Conservation (phyloP, 345 rosid species). For the Eucalyptus polybractea region DNA sequence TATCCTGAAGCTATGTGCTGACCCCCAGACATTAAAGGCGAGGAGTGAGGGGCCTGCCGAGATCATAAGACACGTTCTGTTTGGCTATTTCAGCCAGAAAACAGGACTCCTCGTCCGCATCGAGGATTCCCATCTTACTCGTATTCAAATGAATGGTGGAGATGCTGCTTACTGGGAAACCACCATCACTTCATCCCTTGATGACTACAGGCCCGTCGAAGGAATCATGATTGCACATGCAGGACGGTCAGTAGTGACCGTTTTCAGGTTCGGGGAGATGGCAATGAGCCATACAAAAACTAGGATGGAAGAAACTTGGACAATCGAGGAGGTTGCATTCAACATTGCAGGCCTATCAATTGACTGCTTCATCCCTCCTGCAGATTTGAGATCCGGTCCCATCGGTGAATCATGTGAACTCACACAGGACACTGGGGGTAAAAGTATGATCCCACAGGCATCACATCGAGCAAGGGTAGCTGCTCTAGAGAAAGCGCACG, state of each 20-base stretch:
- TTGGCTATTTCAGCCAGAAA: slow-evolving; percentile 25
- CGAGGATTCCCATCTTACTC: slow-evolving; percentile 44
- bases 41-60: slow-evolving; percentile 18
- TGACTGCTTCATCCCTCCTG: slow-evolving; percentile 11
- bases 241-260: slow-evolving; percentile 31
- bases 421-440: neutral
- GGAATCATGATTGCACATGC: slow-evolving; percentile 46
- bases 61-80: slow-evolving; percentile 14
- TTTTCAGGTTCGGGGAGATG: slow-evolving; percentile 31
- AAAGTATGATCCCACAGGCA: neutral
- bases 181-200: slow-evolving; percentile 27
- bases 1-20: slow-evolving; percentile 15
- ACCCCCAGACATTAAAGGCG: slow-evolving; percentile 10
- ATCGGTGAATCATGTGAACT: neutral
- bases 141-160: slow-evolving; percentile 19
- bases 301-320: slow-evolving; percentile 9
- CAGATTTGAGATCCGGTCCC: neutral
- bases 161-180: slow-evolving; percentile 23
- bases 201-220: slow-evolving; percentile 31
- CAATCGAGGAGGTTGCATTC: slow-evolving; percentile 8
- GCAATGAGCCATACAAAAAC: slow-evolving; percentile 32
- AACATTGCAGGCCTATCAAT: slow-evolving; percentile 2
- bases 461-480: neutral
- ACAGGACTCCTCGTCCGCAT: slow-evolving; percentile 30
- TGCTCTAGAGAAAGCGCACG: neutral